Conservation (phyloP, 306 rosid species). For the Gleditsia sinensis region DNA sequence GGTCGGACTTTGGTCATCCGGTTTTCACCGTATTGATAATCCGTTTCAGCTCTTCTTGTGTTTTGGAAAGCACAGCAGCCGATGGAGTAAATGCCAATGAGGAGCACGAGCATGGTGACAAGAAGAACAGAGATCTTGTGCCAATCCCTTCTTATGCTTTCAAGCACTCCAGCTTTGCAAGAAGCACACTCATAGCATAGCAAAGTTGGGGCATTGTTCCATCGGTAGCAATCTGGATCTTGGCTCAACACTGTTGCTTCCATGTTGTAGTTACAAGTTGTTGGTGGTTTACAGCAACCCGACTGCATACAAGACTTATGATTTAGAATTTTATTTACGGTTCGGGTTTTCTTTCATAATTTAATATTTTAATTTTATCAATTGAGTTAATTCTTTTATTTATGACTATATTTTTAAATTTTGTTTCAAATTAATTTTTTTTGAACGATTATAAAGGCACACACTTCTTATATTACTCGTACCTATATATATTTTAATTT, state of each 20-base stretch:
- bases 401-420: no score
- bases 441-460: no score
- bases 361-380: no score
- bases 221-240: slow-evolving; percentile 82
- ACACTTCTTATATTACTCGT: no score
- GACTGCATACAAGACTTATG: slow-evolving; percentile 48
- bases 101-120: slow-evolving; percentile 63
- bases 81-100: slow-evolving; percentile 72
- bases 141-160: slow-evolving; percentile 75
- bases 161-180: slow-evolving; percentile 92
- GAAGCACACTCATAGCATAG: slow-evolving; percentile 93
- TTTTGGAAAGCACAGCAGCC: slow-evolving; percentile 95
- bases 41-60: slow-evolving; percentile 68
- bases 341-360: no score
- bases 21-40: slow-evolving; percentile 74
- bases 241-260: slow-evolving; percentile 40
- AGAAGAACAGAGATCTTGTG: slow-evolving; percentile 82
- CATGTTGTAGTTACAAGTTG: slow-evolving; percentile 66
- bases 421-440: no score
- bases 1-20: slow-evolving; percentile 80
- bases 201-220: slow-evolving; percentile 74
- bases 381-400: no score
- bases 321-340: slow-evolving; percentile 8
- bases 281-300: slow-evolving; percentile 95
- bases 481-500: no score